Conservation (phyloP, 345 rosid genomes). For the Conringia planisiliqua region DNA sequence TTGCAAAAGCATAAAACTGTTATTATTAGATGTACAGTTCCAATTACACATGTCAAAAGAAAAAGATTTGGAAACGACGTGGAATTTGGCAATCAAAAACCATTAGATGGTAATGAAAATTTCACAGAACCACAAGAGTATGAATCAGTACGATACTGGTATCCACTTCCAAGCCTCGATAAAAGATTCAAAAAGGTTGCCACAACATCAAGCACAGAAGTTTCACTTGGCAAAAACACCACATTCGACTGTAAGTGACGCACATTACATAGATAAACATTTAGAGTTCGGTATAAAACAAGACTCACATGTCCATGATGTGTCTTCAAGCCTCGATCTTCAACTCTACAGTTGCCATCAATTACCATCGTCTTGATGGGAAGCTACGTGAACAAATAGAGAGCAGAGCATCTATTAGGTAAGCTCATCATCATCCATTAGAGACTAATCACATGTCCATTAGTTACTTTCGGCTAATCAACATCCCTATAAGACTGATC, state of each 20-base stretch:
- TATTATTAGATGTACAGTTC: too few relatives aligned
- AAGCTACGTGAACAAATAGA: slow-evolving; percentile 48
- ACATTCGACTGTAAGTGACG: neutral
- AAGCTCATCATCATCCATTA: neutral
- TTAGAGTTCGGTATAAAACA: neutral
- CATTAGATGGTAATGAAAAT: neutral
- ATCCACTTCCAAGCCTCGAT: neutral
- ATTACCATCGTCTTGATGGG: slow-evolving; percentile 95
- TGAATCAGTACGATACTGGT: neutral
- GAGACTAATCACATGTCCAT: neutral
- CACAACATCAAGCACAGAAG: neutral
- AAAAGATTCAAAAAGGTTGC: neutral
- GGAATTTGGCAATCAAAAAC: neutral
- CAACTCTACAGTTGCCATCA: slow-evolving; percentile 98
- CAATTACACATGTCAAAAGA: too few relatives aligned
- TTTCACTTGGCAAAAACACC: neutral
- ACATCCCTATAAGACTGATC: neutral
- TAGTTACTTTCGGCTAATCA: too few relatives aligned
- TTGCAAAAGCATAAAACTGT: neutral
- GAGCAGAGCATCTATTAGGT: neutral
- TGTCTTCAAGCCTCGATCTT: slow-evolving; percentile 98
- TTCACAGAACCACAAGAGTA: neutral
- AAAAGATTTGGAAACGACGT: too few relatives aligned
- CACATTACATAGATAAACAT: slow-evolving; percentile 9
- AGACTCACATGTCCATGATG: slow-evolving; percentile 91